A percentile compares a stretch with the other conserved stretches of the same genome.
These are phyloP conservation scores for Fusarium secorum DNA, from an alignment of 2,329 filamentous ascomycete genomes.

Conservation along the genomic window DNA sequence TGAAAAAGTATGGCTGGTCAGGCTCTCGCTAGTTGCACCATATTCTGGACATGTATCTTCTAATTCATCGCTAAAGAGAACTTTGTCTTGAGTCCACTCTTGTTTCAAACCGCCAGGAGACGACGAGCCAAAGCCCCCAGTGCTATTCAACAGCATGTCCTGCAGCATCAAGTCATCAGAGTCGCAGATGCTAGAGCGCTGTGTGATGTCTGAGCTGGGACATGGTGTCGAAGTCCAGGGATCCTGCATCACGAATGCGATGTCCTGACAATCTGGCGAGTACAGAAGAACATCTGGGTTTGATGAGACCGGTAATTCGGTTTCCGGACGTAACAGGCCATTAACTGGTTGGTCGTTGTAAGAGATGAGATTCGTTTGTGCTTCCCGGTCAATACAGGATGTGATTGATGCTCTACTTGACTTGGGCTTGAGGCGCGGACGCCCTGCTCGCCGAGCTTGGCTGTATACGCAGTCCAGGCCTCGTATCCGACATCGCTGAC, in stretches of 20 bases:
- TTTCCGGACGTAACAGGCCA: too few species aligned
- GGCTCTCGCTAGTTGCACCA: rapidly evolving
- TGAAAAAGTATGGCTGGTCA: rapidly evolving
- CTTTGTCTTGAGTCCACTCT: background rate
- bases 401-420: background rate
- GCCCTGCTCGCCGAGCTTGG: background rate
- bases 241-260: background rate
- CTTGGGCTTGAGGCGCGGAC: background rate
- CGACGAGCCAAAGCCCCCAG: rapidly evolving
- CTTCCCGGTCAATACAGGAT: background rate
- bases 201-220: background rate
- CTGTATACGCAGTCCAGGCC: background rate
- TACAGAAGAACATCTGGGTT: background rate
- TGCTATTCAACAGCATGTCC: background rate
- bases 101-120: background rate
- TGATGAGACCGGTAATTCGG: rapidly evolving
- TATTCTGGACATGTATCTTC: rapidly evolving
- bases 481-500: background rate
- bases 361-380: rapidly evolving
- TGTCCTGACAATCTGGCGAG: background rate
- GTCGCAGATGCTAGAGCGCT: rapidly evolving
- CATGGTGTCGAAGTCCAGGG: background rate
- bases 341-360: too few species aligned
- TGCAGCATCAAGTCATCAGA: background rate
- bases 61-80: rapidly evolving